Conservation (phyloP, 257 asterid genomes). For the Hygrophila difformis region DNA sequence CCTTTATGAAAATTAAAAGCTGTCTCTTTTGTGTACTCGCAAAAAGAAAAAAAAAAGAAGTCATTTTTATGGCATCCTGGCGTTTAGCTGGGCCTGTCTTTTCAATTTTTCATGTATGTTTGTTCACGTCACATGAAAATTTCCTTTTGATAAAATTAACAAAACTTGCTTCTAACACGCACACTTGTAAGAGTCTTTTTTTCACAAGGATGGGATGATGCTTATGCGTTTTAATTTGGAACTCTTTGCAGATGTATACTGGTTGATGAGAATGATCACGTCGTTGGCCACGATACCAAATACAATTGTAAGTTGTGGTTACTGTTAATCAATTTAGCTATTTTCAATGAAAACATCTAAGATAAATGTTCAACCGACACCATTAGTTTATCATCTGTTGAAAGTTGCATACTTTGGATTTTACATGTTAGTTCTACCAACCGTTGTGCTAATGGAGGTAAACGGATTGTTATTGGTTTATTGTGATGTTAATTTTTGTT, state of each 20-base stretch:
- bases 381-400: background rate
- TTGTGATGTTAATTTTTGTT: background rate
- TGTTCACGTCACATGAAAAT: background rate
- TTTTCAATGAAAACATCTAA: too few relatives aligned
- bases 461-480: slow-evolving; percentile 1
- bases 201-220: too few relatives aligned
- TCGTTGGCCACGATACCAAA: slow-evolving; percentile 65
- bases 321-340: background rate
- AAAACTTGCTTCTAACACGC: too few relatives aligned
- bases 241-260: slow-evolving; percentile 47
- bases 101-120: too few relatives aligned
- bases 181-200: background rate
- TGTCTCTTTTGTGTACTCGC: too few relatives aligned
- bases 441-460: background rate
- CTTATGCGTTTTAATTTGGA: slow-evolving; percentile 3
- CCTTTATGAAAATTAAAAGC: too few relatives aligned
- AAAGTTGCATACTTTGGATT: background rate
- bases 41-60: too few relatives aligned
- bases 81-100: background rate
- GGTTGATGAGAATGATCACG: slow-evolving; percentile 61
- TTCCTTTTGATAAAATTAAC: too few relatives aligned
- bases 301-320: slow-evolving; percentile 52
- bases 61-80: background rate
- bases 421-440: background rate
- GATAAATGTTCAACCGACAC: too few relatives aligned